These are phyloP conservation scores for Aphanomyces cochlioides DNA, from an alignment of 352 stramenopile species.

Conservation along the genomic window DNA sequence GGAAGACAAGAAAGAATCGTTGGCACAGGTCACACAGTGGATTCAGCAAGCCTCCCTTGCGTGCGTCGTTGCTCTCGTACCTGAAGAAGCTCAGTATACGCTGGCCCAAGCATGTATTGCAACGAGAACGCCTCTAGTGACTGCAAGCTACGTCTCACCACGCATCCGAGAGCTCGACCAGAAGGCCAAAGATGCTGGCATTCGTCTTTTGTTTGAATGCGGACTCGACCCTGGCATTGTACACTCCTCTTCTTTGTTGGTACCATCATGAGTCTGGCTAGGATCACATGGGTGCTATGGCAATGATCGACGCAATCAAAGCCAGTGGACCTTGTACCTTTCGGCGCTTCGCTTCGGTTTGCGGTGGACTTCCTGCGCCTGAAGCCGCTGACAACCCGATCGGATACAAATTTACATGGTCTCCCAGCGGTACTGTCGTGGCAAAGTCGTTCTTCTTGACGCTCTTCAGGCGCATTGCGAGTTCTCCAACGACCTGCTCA, in stretches of 20 bases:
- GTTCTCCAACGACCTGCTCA: slow-evolving; percentile 47
- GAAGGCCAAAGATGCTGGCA: slow-evolving; percentile 45
- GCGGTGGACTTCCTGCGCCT: slow-evolving; percentile 79
- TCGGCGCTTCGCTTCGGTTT: slow-evolving; percentile 76
- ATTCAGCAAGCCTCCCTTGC: slow-evolving; percentile 44
- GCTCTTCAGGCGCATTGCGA: slow-evolving; percentile 32
- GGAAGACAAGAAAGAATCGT: slow-evolving; percentile 23
- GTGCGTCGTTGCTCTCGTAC: slow-evolving; percentile 80
- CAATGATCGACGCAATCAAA: slow-evolving; percentile 83
- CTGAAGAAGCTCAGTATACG: slow-evolving; percentile 67
- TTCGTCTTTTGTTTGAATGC: slow-evolving; percentile 86
- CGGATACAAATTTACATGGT: slow-evolving; percentile 92
- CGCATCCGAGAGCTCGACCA: slow-evolving; percentile 58
- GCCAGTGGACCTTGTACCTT: slow-evolving; percentile 49
- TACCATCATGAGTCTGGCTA: slow-evolving; percentile 12
- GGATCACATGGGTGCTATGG: slow-evolving; percentile 88
- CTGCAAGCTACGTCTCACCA: slow-evolving; percentile 85
- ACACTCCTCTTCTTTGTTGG: background rate
- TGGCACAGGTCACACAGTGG: slow-evolving; percentile 25
- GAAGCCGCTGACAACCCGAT: slow-evolving; percentile 87
- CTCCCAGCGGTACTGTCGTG: slow-evolving; percentile 64
- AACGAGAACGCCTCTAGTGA: slow-evolving; percentile 69
- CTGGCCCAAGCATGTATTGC: slow-evolving; percentile 66
- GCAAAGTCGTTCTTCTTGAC: slow-evolving; percentile 41
- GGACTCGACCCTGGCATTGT: slow-evolving; percentile 87